Percentiles rank a stretch among this genome's conserved stretches.
These are phyloP conservation scores for Triticum urartu DNA, from an alignment of 176 grass and related monocot species.

Conservation along the genomic window DNA sequence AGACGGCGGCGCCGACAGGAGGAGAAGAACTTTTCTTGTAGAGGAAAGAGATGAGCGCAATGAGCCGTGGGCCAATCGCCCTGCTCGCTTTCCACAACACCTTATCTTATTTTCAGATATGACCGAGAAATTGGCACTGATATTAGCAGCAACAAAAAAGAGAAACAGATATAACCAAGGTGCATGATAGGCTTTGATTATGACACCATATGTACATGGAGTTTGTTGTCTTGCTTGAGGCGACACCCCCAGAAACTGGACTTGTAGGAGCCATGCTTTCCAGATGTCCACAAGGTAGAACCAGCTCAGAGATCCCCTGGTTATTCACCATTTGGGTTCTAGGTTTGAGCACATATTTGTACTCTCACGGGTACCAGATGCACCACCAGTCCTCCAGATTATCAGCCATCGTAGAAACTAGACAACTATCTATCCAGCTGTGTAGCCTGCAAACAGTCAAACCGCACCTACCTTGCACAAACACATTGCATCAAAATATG, in stretches of 20 bases:
- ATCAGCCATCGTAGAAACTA: no score
- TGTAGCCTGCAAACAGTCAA: no score
- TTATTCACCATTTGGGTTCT: no score
- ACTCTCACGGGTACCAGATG: no score
- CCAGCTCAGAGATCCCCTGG: not conserved
- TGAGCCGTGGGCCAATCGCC: slow-evolving; percentile 15
- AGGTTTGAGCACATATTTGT: not conserved
- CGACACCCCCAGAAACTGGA: slow-evolving; percentile 1
- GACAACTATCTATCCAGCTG: no score
- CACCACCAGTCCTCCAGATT: no score
- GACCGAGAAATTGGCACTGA: not conserved
- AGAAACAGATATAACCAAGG: not conserved
- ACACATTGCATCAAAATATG: no score
- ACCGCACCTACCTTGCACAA: no score
- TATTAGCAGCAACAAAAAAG: not conserved
- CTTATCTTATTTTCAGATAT: slow-evolving; percentile 41
- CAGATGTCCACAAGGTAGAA: not conserved
- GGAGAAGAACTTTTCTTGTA: no score
- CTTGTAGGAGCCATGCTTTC: not conserved
- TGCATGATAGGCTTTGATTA: not conserved
- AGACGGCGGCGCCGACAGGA: no score
- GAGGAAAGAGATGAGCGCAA: no score
- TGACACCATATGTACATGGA: not conserved
- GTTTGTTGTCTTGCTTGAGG: not conserved
- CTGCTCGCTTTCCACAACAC: slow-evolving; percentile 29